phyloP scores from a whole-genome alignment of 2,329 filamentous ascomycete species.

The Colletotrichum sp. region DNA sequence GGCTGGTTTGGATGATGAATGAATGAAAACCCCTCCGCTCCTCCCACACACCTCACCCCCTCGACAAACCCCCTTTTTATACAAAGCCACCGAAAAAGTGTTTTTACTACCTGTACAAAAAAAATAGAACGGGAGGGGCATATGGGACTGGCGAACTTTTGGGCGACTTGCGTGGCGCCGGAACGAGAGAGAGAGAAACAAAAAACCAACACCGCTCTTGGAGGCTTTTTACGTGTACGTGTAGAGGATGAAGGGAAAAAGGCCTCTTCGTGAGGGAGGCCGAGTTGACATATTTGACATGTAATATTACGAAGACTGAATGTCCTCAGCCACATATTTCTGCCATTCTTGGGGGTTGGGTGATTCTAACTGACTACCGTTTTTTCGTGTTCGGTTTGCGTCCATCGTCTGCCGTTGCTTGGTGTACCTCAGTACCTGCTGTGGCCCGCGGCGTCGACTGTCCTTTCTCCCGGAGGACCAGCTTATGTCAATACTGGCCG shows the following conservation, averaged over 20 bases:
- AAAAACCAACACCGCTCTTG: slow-evolving; percentile 20
- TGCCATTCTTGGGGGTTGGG: background rate
- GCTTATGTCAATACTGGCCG: too few relatives aligned
- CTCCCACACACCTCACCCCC: background rate
- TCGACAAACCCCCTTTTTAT: background rate
- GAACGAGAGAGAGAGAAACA: background rate
- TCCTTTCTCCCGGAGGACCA: too few relatives aligned
- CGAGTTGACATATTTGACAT: slow-evolving; percentile 9
- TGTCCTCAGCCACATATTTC: background rate
- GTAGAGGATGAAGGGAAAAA: slow-evolving; percentile 3
- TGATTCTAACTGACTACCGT: too few relatives aligned
- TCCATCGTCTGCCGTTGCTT: too few relatives aligned
- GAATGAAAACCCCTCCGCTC: background rate
- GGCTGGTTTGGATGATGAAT: background rate
- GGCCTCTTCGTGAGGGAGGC: background rate
- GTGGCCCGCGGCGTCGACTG: too few relatives aligned
- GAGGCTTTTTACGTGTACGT: slow-evolving; percentile 14
- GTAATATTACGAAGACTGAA: slow-evolving; percentile 18
- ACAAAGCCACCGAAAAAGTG: slow-evolving; percentile 10
- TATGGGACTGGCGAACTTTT: slow-evolving; percentile 15
- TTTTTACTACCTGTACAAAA: slow-evolving; percentile 24
- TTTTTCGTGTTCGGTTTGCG: too few relatives aligned
- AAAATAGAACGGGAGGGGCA: slow-evolving; percentile 12
- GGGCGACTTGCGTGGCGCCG: background rate
- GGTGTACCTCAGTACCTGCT: too few relatives aligned